Conservation (phyloP, 1,284 basidiomycete genomes). For the Boletus mariae region DNA sequence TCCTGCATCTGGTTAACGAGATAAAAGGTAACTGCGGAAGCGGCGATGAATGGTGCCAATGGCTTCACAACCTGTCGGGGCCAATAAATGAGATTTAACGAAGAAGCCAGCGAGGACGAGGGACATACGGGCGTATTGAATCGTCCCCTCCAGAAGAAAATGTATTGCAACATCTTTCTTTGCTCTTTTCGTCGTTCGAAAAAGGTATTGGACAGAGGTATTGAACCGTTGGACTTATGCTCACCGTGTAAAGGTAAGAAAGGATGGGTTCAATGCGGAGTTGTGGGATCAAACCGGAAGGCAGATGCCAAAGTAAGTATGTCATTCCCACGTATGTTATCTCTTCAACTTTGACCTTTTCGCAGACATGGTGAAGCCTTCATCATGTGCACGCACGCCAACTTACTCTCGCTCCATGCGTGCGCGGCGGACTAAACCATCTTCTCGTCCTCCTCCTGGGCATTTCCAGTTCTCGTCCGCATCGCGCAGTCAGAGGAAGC, state of each 20-base stretch:
- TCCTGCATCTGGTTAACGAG: conserved; percentile 64
- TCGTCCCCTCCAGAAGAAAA: conserved; percentile 30
- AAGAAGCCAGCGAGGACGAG: not conserved
- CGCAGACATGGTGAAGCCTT: not conserved
- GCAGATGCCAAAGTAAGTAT: conserved; percentile 5
- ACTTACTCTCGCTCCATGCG: not conserved
- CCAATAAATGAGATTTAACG: not conserved
- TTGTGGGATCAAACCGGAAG: conserved; percentile 23
- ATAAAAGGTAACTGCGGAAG: conserved; percentile 61
- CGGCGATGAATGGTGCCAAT: conserved; percentile 72
- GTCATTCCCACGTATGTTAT: conserved; percentile 24
- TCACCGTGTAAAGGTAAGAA: not conserved
- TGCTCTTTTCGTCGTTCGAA: not conserved
- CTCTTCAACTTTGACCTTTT: not conserved
- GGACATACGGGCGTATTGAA: conserved; percentile 30
- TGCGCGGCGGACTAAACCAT: not conserved
- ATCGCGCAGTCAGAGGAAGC: conserved; percentile 7
- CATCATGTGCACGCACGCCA: conserved; percentile 1
- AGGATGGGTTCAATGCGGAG: not conserved
- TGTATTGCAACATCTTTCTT: conserved; percentile 21
- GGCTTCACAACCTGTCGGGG: conserved; percentile 57
- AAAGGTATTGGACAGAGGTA: not conserved
- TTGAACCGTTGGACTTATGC: not conserved
- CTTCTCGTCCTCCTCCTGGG: not conserved
- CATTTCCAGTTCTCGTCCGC: conserved; percentile 23